Evolutionary conservation across 148 eudicot genomes (phyloP), one percentile per base, ranked within the genome.

Genomic region (Cornus florida): DNA sequence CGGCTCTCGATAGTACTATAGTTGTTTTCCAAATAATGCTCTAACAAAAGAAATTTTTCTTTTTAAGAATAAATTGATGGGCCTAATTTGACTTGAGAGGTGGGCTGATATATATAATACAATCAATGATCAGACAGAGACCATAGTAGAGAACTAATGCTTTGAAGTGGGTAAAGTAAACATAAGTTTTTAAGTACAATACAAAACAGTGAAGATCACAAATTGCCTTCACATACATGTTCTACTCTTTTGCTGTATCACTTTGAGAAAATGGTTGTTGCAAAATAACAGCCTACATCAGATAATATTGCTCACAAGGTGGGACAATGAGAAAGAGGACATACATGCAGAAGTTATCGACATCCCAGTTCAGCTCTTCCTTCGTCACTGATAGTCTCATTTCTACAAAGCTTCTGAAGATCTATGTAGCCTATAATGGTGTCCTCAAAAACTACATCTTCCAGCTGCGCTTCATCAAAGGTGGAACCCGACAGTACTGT

Each of bases 401-500:
- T 91, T 48, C 10, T 7, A 46, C 94, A 91, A 1, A 91, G 84
- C 83, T 89, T 91, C 79, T 87, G 91, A 66, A 91, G 91, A 78
- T 89, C 92, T 43, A 89, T 72, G 79, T 89, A 87, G 67, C 92
- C 92, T 46, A 89, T 87, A 66, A 89, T 89, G 73, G 97, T 90
- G 87, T 94, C 97, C 84, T 92, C 98, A 70, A 94, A 94, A 62
- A 86, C 87, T 10, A 73, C 98, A 86, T 86, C 95, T 72, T 92
- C 81, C 57, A 94, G 90, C 72, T 89, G 83, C 41, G 98, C 98
- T 17, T 85, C 91, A 1, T 83, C 79, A 39, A 92, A 94, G 9
- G 98, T 92, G 43, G 98, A 92, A 4, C 98, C 98, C 10, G 98
- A 94, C 72, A 94, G 83, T 35, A 94, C 92, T 0, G 98, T 84